Evolutionary conservation across 1,139 yeast species (phyloP).

Genomic region (Hyphopichia khmerensis): DNA sequence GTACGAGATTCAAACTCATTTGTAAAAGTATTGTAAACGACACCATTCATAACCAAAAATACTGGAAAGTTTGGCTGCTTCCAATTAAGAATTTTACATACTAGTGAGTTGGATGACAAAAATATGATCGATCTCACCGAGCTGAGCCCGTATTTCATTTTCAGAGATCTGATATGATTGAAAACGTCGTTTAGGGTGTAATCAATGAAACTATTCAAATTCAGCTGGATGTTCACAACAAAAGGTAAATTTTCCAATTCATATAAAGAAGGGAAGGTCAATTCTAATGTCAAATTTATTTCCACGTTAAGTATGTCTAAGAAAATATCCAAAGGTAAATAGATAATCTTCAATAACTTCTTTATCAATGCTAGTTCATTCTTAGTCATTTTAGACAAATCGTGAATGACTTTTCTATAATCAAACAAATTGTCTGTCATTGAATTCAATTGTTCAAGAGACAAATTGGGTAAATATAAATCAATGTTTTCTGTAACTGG

Average conservation of each 20-base stretch:
- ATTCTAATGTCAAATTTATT: conserved; percentile 73
- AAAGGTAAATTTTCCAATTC: conserved; percentile 59
- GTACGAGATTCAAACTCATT: conserved; percentile 39
- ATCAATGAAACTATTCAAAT: conserved; percentile 76
- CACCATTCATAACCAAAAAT: conserved; percentile 74
- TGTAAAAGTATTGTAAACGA: conserved; percentile 35
- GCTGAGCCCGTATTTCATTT: conserved; percentile 27
- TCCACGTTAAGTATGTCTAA: conserved; percentile 53
- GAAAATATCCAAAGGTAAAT: conserved; percentile 64
- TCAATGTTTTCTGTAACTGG: conserved; percentile 58
- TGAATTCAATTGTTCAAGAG: conserved; percentile 41
- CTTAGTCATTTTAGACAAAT: conserved; percentile 37
- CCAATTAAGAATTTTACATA: conserved; percentile 94
- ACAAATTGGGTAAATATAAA: conserved; percentile 46
- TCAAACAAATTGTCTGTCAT: conserved; percentile 45
- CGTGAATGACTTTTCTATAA: conserved; percentile 42
- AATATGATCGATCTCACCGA: conserved; percentile 67
- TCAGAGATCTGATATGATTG: conserved; percentile 64
- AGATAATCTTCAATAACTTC: conserved; percentile 41
- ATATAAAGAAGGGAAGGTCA: conserved; percentile 74
- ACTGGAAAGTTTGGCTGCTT: conserved; percentile 98
- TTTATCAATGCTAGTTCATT: conserved; percentile 38
- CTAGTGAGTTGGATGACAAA: conserved; percentile 81
- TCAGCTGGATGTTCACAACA: conserved; percentile 44
- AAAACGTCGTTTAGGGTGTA: conserved; percentile 69